Percentiles rank a stretch among this genome's conserved stretches.
Conservation (phyloP, 352 stramenopile genomes). For the Globisporangium cederbergense region DNA sequence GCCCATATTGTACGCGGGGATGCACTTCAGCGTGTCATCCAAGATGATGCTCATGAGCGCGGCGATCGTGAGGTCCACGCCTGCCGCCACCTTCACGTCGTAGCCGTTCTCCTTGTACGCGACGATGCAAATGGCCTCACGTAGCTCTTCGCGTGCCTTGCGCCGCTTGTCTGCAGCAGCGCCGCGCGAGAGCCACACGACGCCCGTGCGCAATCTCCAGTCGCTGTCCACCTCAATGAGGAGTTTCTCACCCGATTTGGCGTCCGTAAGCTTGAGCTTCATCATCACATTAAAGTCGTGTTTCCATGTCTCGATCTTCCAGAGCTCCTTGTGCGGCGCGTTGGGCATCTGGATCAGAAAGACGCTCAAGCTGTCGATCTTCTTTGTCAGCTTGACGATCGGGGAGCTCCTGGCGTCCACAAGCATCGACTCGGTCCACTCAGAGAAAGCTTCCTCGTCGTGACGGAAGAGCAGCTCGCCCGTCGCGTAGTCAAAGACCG, state of each 20-base stretch:
- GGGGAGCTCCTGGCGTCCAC: background rate
- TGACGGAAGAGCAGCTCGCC: conserved; percentile 1
- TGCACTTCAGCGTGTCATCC: too few species aligned
- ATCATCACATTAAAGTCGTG: background rate
- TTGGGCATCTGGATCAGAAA: background rate
- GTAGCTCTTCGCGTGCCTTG: background rate
- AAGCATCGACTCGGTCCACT: conserved; percentile 2
- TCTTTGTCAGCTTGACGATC: background rate
- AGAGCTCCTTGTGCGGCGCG: background rate
- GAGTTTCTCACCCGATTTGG: background rate
- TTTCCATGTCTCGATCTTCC: background rate
- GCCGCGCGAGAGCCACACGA: background rate
- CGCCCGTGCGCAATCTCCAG: background rate
- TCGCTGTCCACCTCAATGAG: background rate
- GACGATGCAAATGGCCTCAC: background rate
- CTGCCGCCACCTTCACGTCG: background rate
- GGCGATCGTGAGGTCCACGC: conserved; percentile 1
- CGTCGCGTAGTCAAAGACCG: background rate
- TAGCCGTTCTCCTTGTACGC: background rate
- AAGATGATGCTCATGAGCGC: background rate
- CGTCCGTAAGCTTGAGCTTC: background rate
- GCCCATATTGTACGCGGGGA: background rate
- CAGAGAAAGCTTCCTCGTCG: background rate
- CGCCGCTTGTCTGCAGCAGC: background rate
- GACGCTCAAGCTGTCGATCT: background rate